Evolutionary conservation across 2,329 filamentous ascomycete genomes (phyloP), one percentile per base, ranked within the genome.

Genomic region (Penicillium sp.): DNA sequence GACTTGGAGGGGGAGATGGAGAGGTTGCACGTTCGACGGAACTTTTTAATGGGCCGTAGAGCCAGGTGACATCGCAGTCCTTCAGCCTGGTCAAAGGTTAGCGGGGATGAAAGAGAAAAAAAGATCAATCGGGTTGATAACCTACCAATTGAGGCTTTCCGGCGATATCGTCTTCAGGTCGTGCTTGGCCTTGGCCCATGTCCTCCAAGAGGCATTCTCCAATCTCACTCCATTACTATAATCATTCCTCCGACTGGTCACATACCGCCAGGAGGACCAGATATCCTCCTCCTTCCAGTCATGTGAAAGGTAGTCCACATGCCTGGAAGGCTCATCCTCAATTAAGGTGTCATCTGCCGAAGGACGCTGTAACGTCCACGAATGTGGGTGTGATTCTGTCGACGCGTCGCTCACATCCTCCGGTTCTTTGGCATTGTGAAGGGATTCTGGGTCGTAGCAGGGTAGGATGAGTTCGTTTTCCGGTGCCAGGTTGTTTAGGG

Each of bases 151-250:
- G 56, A 99, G 80, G 2, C 89, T 90, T 75, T 97, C 93, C 3
- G 94, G 92, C 8, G 91, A 92, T 23, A 97, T 86, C 0, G 93
- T 97, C 71, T 86, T 88, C 49, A 97, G 81, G 41, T 89, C 86
- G 74, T 95, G 89, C 77, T 96, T 96, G 49, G 89, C 84, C 76
- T 97, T 97, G 72, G 91, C 89, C 94, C 94, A 97, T 1, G 92
- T 94, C 72, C 94, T 85, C 94, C 94, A 99, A 0, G 92, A 96
- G 3, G 94, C 94, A 75, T 99, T 97, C 75, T 97, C 94, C 31
- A 97, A 77, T 50, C 94, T 83, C 35, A 87, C 88, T 37, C 89
- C 85, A 73, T 97, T 93, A 66, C 86, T 87, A 64, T 95, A 95
- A 53, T 90, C 84, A 59, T 86, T 86, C 67, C 89, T 83, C 68